phyloP scores from a whole-genome alignment of 805 yeast genomes.

The Cyberlindnera meyerae region DNA sequence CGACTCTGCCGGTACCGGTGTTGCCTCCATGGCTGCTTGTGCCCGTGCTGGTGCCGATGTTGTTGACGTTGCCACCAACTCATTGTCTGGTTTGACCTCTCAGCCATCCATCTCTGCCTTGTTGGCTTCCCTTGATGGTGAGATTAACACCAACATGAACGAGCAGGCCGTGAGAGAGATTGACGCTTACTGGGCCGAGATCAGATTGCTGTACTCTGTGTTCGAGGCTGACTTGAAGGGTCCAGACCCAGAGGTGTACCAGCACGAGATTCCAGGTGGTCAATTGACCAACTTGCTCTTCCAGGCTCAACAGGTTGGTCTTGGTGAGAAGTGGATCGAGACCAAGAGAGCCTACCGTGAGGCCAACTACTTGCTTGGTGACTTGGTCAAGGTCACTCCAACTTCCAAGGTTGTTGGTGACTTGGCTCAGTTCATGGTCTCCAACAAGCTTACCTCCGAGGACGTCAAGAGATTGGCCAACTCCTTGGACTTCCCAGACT shows the following conservation, averaged over 20 bases:
- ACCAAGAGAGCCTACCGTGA: constrained; percentile 91
- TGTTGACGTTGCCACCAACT: constrained; percentile 95
- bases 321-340: constrained; percentile 94
- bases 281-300: constrained; percentile 95
- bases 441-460: constrained; percentile 79
- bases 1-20: constrained; percentile 99
- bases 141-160: constrained; percentile 67
- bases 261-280: constrained; percentile 99
- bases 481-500: constrained; percentile 96
- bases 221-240: constrained; percentile 99
- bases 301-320: constrained; percentile 99
- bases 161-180: constrained; percentile 68
- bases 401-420: constrained; percentile 99
- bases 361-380: constrained; percentile 90
- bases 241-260: constrained; percentile 98
- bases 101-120: constrained; percentile 95
- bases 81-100: constrained; percentile 97
- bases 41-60: constrained; percentile 97
- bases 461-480: constrained; percentile 86
- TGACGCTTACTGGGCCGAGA: constrained; percentile 98
- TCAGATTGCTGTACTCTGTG: constrained; percentile 93
- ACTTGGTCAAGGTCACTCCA: constrained; percentile 97
- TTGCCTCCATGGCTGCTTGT: constrained; percentile 91
- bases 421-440: constrained; percentile 98
- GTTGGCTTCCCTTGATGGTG: constrained; percentile 87